Base-by-base conservation (phyloP, 495 filamentous ascomycete species). In the Hypoxylon trugodes region DNA sequence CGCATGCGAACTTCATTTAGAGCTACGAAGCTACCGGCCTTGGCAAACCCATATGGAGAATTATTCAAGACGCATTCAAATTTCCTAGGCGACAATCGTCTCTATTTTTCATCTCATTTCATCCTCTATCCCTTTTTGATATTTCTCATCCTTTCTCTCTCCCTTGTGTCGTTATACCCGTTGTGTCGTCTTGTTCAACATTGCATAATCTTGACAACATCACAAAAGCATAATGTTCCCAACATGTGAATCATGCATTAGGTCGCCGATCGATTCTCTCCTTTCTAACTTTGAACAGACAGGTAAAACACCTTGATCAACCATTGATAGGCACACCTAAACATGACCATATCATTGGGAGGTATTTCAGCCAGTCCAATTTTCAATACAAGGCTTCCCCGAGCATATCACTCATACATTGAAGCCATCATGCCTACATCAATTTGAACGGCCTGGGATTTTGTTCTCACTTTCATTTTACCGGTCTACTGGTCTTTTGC, bases 1-100 rank as follows among this genome's bases (percentile, higher is more conserved):
- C n/a, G 16, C 38, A 56, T 53, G 43, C 43, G 55, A 59, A 2
- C 54, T 59, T 59, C 61, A 60, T 65, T 65, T 65, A 37, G 35
- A 53, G 18, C 28, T 59, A 59, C 49, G n/a, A n/a, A n/a, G n/a
- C n/a, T n/a, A n/a, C n/a, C n/a, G 50, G 48, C 42, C 47, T 60
- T 65, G 61, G 61, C 61, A 54, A 42, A n/a, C n/a, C 61, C 54
- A 48, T 4, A 42, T 47, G 33, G 53, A 53, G 53, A 58, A 55
- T 55, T 55, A 36, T 36, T 46, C 37, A 43, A 21, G 36, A 22
- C 25, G 22, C 37, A 49, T 43, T 62, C 59, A 50, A 62, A 62
- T 63, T 49, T 61, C 59, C 59, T 25, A 30, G 25, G 18, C 25
- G 5, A 26, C n/a, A 26, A 25, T 43, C 30, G 21, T 26, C 26